Base-by-base conservation (phyloP, 495 filamentous ascomycete genomes). In the Aspergillus hancockii region DNA sequence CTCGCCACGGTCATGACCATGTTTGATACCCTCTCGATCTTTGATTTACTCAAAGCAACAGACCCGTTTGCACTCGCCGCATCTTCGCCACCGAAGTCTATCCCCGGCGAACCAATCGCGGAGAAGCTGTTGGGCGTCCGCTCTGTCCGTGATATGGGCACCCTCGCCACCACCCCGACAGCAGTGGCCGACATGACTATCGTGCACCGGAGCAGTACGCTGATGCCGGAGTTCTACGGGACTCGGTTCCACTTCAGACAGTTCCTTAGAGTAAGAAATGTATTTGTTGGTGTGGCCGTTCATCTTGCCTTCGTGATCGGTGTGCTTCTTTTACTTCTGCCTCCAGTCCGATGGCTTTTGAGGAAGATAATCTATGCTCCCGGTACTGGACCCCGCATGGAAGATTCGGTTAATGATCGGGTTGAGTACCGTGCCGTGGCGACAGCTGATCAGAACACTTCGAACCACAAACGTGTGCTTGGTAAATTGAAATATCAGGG, bases 161-260 rank as follows among this genome's bases (percentile, higher is more conserved):
- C 84, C 1, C 72, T 91, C 8, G 85, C 88, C 18, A 87, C 81
- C 12, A 88, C 81, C 19, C 67, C 88, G 3, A 79, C 79, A 14
- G 80, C 69, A 14, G 67, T 77, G 4, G 81, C 85, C 0, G 90
- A 97, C 61, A 72, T 80, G 8, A 81, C 85, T 22, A 82, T 88
- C 45, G 87, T 94, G 8, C 83, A 93, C 55, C 86, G 92, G 54
- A 85, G 82, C 40, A 94, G 91, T 86, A 90, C 88, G 4, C 68
- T 97, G 4, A 78, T 91, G 55, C 79, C 84, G 13, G 76, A 80
- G 5, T 73, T 81, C 46, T 94, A 95, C 71, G 92, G 92, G 0
- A 80, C 83, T 5, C 81, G 83, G 4, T 96, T 96, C 70, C 77
- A 80, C 31, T 92, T 88, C 70, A 77, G 75, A 31, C 87, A 92